These are phyloP conservation scores for Apiospora aurea DNA, from an alignment of 2,329 filamentous ascomycete genomes.

Conservation along the genomic window DNA sequence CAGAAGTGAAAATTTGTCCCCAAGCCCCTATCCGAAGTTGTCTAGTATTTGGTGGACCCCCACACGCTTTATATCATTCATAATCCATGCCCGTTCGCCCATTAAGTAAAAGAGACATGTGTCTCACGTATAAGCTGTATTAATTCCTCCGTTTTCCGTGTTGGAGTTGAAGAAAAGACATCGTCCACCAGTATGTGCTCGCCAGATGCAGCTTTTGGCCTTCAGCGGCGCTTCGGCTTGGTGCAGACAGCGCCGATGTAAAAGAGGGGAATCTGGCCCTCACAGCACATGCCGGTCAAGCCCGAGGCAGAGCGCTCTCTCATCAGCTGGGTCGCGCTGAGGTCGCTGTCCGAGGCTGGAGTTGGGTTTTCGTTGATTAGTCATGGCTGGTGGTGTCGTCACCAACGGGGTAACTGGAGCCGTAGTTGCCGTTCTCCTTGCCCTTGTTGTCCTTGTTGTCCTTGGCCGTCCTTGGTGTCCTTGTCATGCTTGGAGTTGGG, in stretches of 20 bases:
- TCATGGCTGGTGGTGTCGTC: background rate
- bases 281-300: constrained; percentile 19
- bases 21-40: background rate
- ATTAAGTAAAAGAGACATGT: background rate
- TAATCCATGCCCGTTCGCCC: background rate
- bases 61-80: background rate
- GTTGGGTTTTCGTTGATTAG: background rate
- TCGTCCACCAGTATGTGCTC: background rate
- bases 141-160: no score
- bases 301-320: background rate
- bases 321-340: constrained; percentile 5
- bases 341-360: background rate
- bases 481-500: constrained; percentile 6
- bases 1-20: background rate
- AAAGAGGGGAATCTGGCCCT: background rate
- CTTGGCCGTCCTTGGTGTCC: background rate
- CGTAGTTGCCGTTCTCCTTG: background rate
- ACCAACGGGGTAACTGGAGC: background rate
- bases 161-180: no score
- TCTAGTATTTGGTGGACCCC: background rate
- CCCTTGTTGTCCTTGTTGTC: background rate
- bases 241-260: background rate
- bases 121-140: no score
- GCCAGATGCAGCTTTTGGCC: no score
- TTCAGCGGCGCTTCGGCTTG: background rate